Conservation (phyloP, 345 rosid genomes). For the Gossypium sturtianum region DNA sequence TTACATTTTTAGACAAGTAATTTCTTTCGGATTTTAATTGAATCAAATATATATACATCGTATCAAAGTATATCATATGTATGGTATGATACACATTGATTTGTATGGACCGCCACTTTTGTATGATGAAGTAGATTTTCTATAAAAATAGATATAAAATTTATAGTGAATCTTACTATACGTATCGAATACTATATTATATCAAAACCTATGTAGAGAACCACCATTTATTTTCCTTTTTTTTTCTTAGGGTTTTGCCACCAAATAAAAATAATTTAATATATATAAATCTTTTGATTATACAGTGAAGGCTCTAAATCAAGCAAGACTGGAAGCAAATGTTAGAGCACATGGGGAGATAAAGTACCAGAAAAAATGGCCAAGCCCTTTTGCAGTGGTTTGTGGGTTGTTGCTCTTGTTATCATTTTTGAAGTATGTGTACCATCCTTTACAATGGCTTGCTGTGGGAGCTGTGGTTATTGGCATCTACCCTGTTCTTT, state of each 20-base stretch:
- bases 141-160: too few species aligned
- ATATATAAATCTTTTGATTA: background rate
- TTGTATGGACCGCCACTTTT: too few species aligned
- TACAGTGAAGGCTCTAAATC: slow-evolving; percentile 79
- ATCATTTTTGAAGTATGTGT: slow-evolving; percentile 53
- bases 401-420: slow-evolving; percentile 51
- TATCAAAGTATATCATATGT: too few species aligned
- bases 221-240: background rate
- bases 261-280: background rate
- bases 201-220: background rate
- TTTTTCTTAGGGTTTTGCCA: background rate
- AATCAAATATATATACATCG: too few species aligned
- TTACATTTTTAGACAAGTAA: too few species aligned
- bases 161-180: too few species aligned
- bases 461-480: slow-evolving; percentile 61
- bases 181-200: too few species aligned
- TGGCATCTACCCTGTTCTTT: slow-evolving; percentile 53
- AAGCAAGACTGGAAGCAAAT: slow-evolving; percentile 76
- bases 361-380: slow-evolving; percentile 63
- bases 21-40: too few species aligned
- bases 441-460: slow-evolving; percentile 62
- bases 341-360: slow-evolving; percentile 51
- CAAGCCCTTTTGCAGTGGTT: slow-evolving; percentile 62
- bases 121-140: background rate
- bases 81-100: background rate